Evolutionary conservation across 75 land plant genomes (phyloP).

Genomic region (Sequoia sempervirens): DNA sequence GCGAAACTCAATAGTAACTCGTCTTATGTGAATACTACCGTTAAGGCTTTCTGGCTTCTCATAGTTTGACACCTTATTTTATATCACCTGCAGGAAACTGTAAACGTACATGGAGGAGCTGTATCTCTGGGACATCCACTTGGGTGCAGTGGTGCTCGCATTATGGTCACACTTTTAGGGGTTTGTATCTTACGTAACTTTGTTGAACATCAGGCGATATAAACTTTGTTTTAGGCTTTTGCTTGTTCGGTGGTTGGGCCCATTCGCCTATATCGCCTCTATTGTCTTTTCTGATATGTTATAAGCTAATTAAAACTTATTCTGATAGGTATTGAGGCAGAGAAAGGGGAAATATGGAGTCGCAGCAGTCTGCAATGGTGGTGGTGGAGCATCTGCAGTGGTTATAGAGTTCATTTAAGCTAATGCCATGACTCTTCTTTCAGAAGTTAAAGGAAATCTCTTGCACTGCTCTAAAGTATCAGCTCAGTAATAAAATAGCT

Average conservation of each 20-base stretch:
- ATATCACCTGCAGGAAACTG: slow-evolving; percentile 48
- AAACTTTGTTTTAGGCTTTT: not conserved
- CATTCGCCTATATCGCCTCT: not conserved
- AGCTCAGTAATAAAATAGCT: not conserved
- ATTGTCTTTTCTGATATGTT: not conserved
- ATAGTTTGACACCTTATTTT: not conserved
- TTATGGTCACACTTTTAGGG: slow-evolving; percentile 84
- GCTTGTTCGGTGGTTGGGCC: not conserved
- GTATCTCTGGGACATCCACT: slow-evolving; percentile 95
- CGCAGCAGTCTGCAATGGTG: slow-evolving; percentile 80
- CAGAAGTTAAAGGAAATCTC: not conserved
- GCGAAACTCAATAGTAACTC: not conserved
- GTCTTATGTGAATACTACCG: not conserved
- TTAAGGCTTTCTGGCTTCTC: not conserved
- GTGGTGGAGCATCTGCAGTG: slow-evolving; percentile 85
- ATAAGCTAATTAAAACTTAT: not conserved
- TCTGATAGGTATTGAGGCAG: slow-evolving; percentile 55
- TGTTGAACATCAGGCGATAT: not conserved
- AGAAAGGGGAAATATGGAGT: slow-evolving; percentile 68
- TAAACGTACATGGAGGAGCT: slow-evolving; percentile 92
- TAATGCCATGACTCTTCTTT: not conserved
- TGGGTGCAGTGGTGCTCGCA: slow-evolving; percentile 98
- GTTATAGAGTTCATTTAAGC: slow-evolving; percentile 77
- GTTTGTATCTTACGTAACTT: slow-evolving; percentile 30
- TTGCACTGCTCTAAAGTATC: not conserved